Conservation (phyloP, 345 rosid genomes). For the Salix purpurea region DNA sequence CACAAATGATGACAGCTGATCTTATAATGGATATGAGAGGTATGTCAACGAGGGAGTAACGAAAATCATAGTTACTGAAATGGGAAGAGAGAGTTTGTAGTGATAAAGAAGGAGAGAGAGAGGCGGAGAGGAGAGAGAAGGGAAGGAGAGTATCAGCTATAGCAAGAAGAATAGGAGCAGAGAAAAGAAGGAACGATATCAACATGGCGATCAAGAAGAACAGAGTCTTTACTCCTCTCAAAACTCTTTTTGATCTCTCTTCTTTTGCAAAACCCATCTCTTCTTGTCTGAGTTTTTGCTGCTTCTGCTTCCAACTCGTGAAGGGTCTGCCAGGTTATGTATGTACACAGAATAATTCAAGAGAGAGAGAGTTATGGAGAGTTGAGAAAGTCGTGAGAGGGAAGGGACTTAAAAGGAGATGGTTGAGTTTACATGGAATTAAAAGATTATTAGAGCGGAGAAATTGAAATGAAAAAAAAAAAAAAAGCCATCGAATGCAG, state of each 20-base stretch:
- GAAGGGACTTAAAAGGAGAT: background rate
- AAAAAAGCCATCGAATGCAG: conserved; percentile 19
- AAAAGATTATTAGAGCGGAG: background rate
- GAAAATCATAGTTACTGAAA: conserved; percentile 54
- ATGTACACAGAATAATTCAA: background rate
- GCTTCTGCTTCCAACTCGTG: too few relatives aligned
- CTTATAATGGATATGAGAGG: conserved; percentile 71
- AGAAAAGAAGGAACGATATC: conserved; percentile 70
- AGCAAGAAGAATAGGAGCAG: conserved; percentile 75
- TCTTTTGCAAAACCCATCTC: conserved; percentile 73
- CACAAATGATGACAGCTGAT: conserved; percentile 84
- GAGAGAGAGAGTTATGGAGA: background rate
- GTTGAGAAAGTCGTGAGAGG: background rate
- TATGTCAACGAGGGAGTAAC: conserved; percentile 77
- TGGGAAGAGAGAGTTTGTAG: conserved; percentile 30
- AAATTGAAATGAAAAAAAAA: background rate
- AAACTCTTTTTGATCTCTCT: conserved; percentile 39
- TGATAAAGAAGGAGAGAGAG: conserved; percentile 35
- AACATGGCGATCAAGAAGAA: conserved; percentile 68
- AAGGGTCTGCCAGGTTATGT: background rate
- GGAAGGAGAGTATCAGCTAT: conserved; percentile 80
- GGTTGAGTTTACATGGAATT: background rate
- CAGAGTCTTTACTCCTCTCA: conserved; percentile 64
- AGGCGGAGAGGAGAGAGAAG: conserved; percentile 66
- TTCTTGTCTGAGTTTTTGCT: background rate